Evolutionary conservation across 352 stramenopile species (phyloP).

Genomic region (Phytophthora vignae): DNA sequence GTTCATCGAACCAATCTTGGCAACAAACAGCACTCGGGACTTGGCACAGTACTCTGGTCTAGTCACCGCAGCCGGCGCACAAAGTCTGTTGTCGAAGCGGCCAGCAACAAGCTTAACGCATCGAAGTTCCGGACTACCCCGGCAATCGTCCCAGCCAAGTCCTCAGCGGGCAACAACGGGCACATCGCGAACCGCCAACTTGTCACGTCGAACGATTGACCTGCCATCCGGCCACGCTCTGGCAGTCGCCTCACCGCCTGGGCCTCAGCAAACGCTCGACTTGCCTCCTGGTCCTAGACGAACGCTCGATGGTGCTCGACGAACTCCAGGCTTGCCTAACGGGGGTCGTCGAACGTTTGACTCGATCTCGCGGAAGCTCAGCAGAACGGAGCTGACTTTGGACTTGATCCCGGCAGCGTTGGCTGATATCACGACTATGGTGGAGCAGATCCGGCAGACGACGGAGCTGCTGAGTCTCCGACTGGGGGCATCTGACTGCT

Average conservation of each 20-base stretch:
- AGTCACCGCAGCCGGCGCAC: conserved; percentile 15
- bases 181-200: conserved; percentile 8
- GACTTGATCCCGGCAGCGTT: conserved; percentile 66
- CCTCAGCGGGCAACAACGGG: conserved; percentile 5
- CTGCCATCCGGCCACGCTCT: background rate
- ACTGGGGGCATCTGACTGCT: conserved; percentile 38
- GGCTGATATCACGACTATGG: conserved; percentile 72
- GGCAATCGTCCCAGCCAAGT: conserved; percentile 9
- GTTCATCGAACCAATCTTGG: conserved; percentile 9
- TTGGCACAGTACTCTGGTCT: conserved; percentile 33
- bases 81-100: conserved; percentile 25
- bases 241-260: background rate
- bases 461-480: conserved; percentile 63
- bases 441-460: conserved; percentile 76
- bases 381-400: conserved; percentile 55
- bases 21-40: conserved; percentile 34
- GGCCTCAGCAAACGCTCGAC: background rate
- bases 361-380: conserved; percentile 62
- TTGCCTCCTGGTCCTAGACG: background rate
- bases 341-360: conserved; percentile 19
- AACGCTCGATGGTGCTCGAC: background rate
- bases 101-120: conserved; percentile 3
- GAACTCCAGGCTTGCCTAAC: background rate
- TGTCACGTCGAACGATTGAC: background rate
- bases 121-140: conserved; percentile 10